A percentile compares a stretch with the other conserved stretches of the same genome.
Evolutionary conservation across 345 rosid species (phyloP).

Genomic region (Zanthoxylum bungeanum): DNA sequence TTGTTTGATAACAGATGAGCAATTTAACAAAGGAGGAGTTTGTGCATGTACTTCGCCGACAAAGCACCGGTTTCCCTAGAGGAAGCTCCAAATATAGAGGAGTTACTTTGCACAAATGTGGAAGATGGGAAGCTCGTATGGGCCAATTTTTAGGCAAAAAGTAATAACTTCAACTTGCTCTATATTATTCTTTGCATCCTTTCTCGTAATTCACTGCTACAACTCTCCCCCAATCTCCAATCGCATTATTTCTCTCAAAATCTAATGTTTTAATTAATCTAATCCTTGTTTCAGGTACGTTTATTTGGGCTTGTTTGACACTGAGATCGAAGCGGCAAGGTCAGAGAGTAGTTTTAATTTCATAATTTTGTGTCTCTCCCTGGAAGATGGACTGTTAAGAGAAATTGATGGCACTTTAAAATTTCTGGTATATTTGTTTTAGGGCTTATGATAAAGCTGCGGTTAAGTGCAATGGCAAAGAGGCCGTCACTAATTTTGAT

Average conservation of each 20-base stretch:
- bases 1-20: constrained; percentile 58
- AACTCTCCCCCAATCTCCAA: background rate
- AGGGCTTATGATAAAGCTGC: constrained; percentile 94
- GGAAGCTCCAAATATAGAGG: constrained; percentile 98
- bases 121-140: constrained; percentile 97
- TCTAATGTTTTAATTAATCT: background rate
- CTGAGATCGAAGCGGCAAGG: constrained; percentile 96
- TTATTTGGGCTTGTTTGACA: constrained; percentile 88
- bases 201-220: background rate
- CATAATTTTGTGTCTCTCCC: background rate
- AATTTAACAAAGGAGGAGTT: constrained; percentile 90
- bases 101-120: constrained; percentile 97
- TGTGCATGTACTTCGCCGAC: constrained; percentile 91
- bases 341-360: constrained; percentile 12
- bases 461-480: constrained; percentile 90
- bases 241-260: background rate
- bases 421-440: background rate
- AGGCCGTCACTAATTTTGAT: constrained; percentile 92
- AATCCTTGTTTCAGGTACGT: constrained; percentile 54
- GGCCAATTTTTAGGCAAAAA: constrained; percentile 94
- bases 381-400: background rate
- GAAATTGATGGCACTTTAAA: background rate
- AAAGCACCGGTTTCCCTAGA: constrained; percentile 92
- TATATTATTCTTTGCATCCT: background rate
- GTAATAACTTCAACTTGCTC: constrained; percentile 28